phyloP scores from a whole-genome alignment of 2,329 filamentous ascomycete species.

The Fusarium chlamydosporum region DNA sequence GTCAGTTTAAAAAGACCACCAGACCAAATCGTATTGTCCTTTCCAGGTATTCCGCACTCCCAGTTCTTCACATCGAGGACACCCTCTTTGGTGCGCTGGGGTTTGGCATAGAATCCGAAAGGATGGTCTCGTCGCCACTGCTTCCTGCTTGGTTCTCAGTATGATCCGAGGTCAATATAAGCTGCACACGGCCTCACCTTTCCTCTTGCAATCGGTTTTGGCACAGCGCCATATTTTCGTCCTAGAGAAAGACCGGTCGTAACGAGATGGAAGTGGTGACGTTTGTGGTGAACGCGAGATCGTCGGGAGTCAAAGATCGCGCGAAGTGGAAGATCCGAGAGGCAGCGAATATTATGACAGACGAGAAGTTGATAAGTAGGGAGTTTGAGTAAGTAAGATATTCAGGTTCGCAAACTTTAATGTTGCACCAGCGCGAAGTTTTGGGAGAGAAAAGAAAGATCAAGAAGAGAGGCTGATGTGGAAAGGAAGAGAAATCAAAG shows the following conservation, averaged over 20 bases:
- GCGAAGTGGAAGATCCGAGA: constrained; percentile 20
- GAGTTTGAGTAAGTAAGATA: background rate
- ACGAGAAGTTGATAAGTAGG: constrained; percentile 7
- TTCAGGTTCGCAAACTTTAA: background rate
- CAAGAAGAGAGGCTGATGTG: constrained; percentile 5
- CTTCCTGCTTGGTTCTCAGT: constrained; percentile 71
- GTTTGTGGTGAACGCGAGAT: constrained; percentile 25
- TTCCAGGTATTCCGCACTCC: constrained; percentile 97
- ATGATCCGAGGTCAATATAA: constrained; percentile 1
- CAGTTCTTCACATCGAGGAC: constrained; percentile 93
- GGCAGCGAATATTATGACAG: constrained; percentile 10
- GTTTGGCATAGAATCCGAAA: constrained; percentile 96
- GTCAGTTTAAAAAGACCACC: constrained; percentile 97
- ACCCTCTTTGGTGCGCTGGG: constrained; percentile 81
- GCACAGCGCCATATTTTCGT: constrained; percentile 82
- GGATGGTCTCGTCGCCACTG: constrained; percentile 98
- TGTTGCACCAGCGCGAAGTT: background rate
- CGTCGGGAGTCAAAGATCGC: constrained; percentile 12
- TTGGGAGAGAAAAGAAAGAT: constrained; percentile 2
- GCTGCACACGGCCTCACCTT: constrained; percentile 68
- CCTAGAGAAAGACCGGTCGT: constrained; percentile 1
- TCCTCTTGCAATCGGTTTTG: constrained; percentile 90
- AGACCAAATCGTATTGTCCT: constrained; percentile 97
- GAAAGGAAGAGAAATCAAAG: constrained; percentile 34
- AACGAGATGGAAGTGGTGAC: constrained; percentile 15